Evolutionary conservation across 2,329 filamentous ascomycete genomes (phyloP).

Genomic region (Ascochyta pisi): DNA sequence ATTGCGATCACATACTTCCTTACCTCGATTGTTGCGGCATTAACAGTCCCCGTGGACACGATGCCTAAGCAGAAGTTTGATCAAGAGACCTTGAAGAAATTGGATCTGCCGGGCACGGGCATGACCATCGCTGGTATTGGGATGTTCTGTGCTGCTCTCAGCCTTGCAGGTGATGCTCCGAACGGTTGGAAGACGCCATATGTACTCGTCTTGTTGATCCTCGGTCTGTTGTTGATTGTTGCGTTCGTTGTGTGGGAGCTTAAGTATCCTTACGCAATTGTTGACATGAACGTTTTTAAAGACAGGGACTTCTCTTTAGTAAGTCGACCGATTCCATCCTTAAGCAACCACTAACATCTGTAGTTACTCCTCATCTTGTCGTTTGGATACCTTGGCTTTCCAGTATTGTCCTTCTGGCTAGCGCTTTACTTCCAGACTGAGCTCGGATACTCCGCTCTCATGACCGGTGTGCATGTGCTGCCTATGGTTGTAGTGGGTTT

Average conservation of each 20-base stretch:
- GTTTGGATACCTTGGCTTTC: slow-evolving; percentile 69
- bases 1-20: slow-evolving; percentile 69
- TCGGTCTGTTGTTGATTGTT: slow-evolving; percentile 64
- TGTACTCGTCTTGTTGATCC: slow-evolving; percentile 67
- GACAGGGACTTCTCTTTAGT: slow-evolving; percentile 71
- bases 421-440: slow-evolving; percentile 70
- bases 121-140: slow-evolving; percentile 70
- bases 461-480: slow-evolving; percentile 68
- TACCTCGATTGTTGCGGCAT: slow-evolving; percentile 64
- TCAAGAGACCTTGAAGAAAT: slow-evolving; percentile 59
- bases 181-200: slow-evolving; percentile 69
- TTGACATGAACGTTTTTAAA: slow-evolving; percentile 64
- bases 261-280: slow-evolving; percentile 54
- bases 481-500: slow-evolving; percentile 71
- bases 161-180: slow-evolving; percentile 61
- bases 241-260: slow-evolving; percentile 70
- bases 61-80: slow-evolving; percentile 55
- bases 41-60: slow-evolving; percentile 66
- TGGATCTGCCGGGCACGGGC: slow-evolving; percentile 67
- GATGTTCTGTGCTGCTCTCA: slow-evolving; percentile 67
- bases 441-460: slow-evolving; percentile 59
- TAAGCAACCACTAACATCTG: neutral
- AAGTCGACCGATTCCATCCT: slow-evolving; percentile 5
- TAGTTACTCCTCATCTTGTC: slow-evolving; percentile 64
- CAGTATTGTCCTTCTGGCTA: slow-evolving; percentile 67